Conservation (phyloP, 305 asterid genomes). For the Fraxinus latifolia region DNA sequence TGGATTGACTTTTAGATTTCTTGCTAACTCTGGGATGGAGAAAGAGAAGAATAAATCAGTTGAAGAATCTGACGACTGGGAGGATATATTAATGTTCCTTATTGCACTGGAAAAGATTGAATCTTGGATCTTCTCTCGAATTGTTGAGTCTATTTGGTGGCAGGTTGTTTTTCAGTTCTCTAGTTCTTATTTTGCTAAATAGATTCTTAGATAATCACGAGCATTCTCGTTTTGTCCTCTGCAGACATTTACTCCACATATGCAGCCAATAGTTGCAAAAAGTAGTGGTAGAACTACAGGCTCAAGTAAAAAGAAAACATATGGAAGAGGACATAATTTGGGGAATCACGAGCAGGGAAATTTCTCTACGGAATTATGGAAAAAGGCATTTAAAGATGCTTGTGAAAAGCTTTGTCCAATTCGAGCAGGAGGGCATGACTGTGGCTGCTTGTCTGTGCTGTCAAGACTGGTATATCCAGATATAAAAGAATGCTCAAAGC, state of each 20-base stretch:
- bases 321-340: conserved; percentile 42
- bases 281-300: conserved; percentile 32
- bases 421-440: conserved; percentile 77
- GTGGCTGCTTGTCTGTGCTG: conserved; percentile 79
- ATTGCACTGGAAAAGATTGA: conserved; percentile 81
- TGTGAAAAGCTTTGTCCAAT: conserved; percentile 82
- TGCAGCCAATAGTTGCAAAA: conserved; percentile 60
- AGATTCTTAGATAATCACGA: conserved; percentile 14
- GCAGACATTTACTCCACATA: conserved; percentile 81
- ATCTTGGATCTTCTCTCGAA: conserved; percentile 85
- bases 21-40: conserved; percentile 10
- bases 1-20: conserved; percentile 17
- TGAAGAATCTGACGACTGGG: conserved; percentile 62
- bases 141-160: conserved; percentile 95
- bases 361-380: conserved; percentile 76
- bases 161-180: conserved; percentile 50
- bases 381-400: conserved; percentile 89
- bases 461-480: conserved; percentile 53
- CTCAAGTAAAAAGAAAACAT: conserved; percentile 37
- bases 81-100: conserved; percentile 61
- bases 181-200: not conserved
- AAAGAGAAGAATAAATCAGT: conserved; percentile 28
- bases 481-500: not conserved
- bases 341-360: conserved; percentile 66
- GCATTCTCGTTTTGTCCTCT: conserved; percentile 17